Evolutionary conservation across 1,284 basidiomycete species (phyloP).

Genomic region (Singerocomus rubriflavus): DNA sequence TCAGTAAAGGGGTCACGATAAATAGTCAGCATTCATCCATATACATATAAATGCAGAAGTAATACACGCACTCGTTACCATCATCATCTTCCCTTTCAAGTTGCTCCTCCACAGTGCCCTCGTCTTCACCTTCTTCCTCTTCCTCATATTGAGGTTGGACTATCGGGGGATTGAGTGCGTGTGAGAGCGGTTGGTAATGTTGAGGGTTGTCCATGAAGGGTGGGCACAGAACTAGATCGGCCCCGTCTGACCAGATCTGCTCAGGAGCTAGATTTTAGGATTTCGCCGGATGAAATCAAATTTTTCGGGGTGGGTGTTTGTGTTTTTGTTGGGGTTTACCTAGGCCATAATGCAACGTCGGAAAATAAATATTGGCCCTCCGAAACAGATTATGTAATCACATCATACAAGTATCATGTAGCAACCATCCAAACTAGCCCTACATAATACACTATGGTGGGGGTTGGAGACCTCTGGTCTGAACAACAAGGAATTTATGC

Average conservation of each 20-base stretch:
- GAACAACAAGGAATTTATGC: too few relatives aligned
- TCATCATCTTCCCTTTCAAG: slow-evolving; percentile 45
- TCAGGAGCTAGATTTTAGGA: slow-evolving; percentile 25
- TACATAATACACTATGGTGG: neutral
- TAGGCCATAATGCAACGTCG: slow-evolving; percentile 26
- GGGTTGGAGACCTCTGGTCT: neutral
- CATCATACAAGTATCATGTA: neutral
- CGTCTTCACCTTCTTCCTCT: slow-evolving; percentile 59
- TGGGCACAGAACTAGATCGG: slow-evolving; percentile 3
- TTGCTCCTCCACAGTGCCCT: slow-evolving; percentile 66
- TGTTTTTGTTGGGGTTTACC: slow-evolving; percentile 30
- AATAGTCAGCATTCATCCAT: neutral
- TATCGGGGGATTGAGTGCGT: slow-evolving; percentile 64
- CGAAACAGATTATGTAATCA: slow-evolving; percentile 24
- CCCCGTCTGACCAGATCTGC: slow-evolving; percentile 24
- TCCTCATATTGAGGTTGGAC: slow-evolving; percentile 36
- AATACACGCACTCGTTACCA: slow-evolving; percentile 29
- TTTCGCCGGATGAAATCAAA: slow-evolving; percentile 34
- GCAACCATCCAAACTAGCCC: neutral
- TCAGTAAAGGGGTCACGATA: slow-evolving; percentile 6
- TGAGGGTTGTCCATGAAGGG: slow-evolving; percentile 66
- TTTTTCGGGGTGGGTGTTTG: slow-evolving; percentile 33
- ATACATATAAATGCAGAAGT: slow-evolving; percentile 6
- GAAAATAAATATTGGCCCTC: slow-evolving; percentile 31
- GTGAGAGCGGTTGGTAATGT: slow-evolving; percentile 74